Percentiles rank a stretch among this genome's conserved stretches.
Conservation (phyloP, 768 basidiomycete species). For the Strobilomyces echinocephalus region DNA sequence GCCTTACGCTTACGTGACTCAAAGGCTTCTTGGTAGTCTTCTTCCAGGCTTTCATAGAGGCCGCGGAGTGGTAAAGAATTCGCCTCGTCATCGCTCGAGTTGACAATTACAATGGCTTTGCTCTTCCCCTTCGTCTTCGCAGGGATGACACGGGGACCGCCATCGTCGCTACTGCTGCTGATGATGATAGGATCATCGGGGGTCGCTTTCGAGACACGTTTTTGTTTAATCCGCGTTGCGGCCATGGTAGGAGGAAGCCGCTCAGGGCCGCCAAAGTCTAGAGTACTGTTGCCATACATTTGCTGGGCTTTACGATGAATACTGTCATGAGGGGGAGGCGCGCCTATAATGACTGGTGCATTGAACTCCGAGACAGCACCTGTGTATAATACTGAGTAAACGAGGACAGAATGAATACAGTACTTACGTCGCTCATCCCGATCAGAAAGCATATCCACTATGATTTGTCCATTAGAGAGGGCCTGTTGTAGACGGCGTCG, state of each 20-base stretch:
- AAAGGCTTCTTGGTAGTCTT: background rate
- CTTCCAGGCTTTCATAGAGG: background rate
- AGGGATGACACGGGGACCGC: background rate
- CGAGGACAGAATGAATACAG: background rate
- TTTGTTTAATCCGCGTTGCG: background rate
- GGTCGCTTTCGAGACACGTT: background rate
- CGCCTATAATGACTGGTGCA: background rate
- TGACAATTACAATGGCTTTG: background rate
- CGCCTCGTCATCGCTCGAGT: background rate
- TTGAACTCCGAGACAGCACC: background rate
- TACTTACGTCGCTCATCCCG: background rate
- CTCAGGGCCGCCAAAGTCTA: background rate
- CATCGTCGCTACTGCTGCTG: slow-evolving; percentile 2
- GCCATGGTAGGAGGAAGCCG: background rate
- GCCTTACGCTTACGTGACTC: no score
- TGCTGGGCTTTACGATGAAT: background rate
- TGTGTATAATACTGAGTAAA: background rate
- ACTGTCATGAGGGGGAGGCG: background rate
- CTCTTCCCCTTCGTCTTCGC: background rate
- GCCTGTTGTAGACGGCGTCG: background rate
- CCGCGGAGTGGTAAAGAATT: background rate
- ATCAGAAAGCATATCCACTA: background rate
- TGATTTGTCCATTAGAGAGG: background rate
- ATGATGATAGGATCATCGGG: background rate
- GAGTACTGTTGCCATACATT: slow-evolving; percentile 1